phyloP scores from a whole-genome alignment of 148 eudicot species.

The Rhododendron ovatum region DNA sequence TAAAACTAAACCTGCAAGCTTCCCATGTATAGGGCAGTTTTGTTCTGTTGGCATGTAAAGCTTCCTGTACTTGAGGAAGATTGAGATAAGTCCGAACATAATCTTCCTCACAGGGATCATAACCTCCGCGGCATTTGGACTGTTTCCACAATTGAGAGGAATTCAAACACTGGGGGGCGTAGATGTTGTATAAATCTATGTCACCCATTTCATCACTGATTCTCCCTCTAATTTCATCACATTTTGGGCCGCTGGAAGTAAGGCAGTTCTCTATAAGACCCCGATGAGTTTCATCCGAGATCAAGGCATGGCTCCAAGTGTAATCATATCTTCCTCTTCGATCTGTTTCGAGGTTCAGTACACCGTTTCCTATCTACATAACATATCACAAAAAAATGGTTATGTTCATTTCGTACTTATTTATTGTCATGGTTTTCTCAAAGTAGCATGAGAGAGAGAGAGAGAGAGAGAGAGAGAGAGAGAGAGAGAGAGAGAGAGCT shows the following conservation, averaged over 20 bases:
- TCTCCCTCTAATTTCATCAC: constrained; percentile 1
- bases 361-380: constrained; percentile 29
- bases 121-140: neutral
- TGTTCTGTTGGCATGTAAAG: constrained; percentile 28
- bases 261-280: constrained; percentile 19
- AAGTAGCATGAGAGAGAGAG: neutral
- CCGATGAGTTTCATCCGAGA: constrained; percentile 26
- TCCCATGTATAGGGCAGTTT: constrained; percentile 27
- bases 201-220: constrained; percentile 12
- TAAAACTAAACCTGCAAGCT: constrained; percentile 11
- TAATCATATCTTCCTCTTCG: constrained; percentile 23
- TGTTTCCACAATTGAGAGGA: neutral
- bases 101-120: constrained; percentile 30
- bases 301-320: constrained; percentile 34
- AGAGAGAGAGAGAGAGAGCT: neutral
- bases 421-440: neutral
- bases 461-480: neutral
- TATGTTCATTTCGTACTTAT: neutral
- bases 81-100: constrained; percentile 24
- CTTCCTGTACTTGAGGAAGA: constrained; percentile 23
- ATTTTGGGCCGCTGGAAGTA: neutral
- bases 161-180: constrained; percentile 16
- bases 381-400: neutral
- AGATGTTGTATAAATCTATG: constrained; percentile 26
- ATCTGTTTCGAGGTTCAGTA: constrained; percentile 24